A percentile compares a stretch with the other conserved stretches of the same genome.
Evolutionary conservation across 768 basidiomycete genomes (phyloP).

Genomic region (Tylopilus intermedius): DNA sequence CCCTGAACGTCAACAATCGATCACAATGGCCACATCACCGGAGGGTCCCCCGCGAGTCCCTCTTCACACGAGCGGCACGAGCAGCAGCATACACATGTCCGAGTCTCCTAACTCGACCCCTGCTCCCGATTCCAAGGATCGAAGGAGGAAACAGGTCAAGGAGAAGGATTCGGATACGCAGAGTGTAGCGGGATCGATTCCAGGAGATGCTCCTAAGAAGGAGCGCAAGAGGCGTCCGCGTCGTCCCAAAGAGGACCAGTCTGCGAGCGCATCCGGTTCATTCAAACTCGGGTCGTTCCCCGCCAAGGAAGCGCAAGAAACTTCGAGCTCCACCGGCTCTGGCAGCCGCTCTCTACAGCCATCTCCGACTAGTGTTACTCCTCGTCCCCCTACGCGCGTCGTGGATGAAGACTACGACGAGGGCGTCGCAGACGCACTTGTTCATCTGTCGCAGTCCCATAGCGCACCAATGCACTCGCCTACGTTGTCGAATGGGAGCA

Average conservation of each 20-base stretch:
- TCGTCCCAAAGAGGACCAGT: slow-evolving; percentile 41
- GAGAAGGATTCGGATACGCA: slow-evolving; percentile 45
- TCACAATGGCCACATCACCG: slow-evolving; percentile 44
- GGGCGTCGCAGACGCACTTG: slow-evolving; percentile 80
- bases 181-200: slow-evolving; percentile 25
- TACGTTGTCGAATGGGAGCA: slow-evolving; percentile 53
- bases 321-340: slow-evolving; percentile 61
- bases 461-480: slow-evolving; percentile 43
- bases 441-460: slow-evolving; percentile 54
- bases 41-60: slow-evolving; percentile 34
- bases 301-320: slow-evolving; percentile 52
- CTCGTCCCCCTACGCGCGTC: slow-evolving; percentile 57
- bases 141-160: slow-evolving; percentile 41
- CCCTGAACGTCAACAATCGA: slow-evolving; percentile 29
- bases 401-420: slow-evolving; percentile 96
- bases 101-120: slow-evolving; percentile 53
- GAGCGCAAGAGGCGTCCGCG: slow-evolving; percentile 49
- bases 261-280: slow-evolving; percentile 28
- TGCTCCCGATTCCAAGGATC: slow-evolving; percentile 43
- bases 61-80: slow-evolving; percentile 26
- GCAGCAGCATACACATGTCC: slow-evolving; percentile 41
- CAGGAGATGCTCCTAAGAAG: slow-evolving; percentile 48
- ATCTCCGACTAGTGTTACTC: slow-evolving; percentile 60
- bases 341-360: slow-evolving; percentile 63
- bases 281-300: slow-evolving; percentile 33